These are phyloP conservation scores for Eleusine indica DNA, from an alignment of 176 grass and related monocot genomes.

Conservation along the genomic window DNA sequence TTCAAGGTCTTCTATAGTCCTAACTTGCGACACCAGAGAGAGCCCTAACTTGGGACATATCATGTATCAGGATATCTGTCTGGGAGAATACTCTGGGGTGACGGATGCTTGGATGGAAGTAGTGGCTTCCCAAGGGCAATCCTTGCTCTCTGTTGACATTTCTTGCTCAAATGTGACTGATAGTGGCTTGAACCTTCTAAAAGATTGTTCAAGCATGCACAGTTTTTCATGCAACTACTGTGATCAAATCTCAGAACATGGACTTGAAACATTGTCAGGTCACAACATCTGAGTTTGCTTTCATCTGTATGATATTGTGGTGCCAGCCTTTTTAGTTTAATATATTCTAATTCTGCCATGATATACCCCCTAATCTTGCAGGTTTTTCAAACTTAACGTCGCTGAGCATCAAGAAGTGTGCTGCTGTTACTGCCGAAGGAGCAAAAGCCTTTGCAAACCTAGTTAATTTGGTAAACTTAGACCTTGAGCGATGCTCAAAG, in stretches of 20 bases:
- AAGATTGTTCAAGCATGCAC: conserved; percentile 74
- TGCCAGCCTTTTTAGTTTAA: not conserved
- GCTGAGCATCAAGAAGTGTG: conserved; percentile 84
- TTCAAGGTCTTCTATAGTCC: not conserved
- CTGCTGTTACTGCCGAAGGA: conserved; percentile 78
- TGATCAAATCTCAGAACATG: conserved; percentile 79
- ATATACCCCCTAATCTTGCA: conserved; percentile 46
- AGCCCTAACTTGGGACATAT: conserved; percentile 27
- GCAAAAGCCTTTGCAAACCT: conserved; percentile 77
- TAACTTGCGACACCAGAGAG: not conserved
- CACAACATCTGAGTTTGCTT: conserved; percentile 30
- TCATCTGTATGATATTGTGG: conserved; percentile 13
- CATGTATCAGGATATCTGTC: conserved; percentile 73
- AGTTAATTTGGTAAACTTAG: conserved; percentile 85
- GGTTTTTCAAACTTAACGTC: conserved; percentile 85
- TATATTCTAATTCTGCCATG: conserved; percentile 1
- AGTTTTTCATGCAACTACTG: conserved; percentile 86
- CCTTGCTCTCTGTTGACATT: conserved; percentile 90
- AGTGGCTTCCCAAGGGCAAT: conserved; percentile 83
- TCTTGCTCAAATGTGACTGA: conserved; percentile 94
- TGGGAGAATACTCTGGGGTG: conserved; percentile 90
- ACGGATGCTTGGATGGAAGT: conserved; percentile 90
- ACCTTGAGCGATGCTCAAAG: conserved; percentile 78
- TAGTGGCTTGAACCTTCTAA: conserved; percentile 70
- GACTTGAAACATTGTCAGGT: conserved; percentile 79